Base-by-base conservation (phyloP, 2,329 filamentous ascomycete species). In the Cladosporium sp. region DNA sequence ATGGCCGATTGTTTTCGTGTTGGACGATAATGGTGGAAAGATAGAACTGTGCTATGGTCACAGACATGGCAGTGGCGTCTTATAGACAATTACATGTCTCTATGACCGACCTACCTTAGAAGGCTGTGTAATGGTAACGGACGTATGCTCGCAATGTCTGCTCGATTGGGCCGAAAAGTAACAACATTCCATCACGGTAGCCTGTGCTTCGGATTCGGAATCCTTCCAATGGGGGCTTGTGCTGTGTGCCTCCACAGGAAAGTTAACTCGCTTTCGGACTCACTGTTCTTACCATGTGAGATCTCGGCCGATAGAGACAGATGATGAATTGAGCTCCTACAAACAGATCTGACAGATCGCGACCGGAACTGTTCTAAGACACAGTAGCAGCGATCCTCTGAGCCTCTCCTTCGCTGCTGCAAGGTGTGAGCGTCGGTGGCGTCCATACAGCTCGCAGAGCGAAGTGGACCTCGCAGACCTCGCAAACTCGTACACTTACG, bases 81-180 rank as follows among this genome's bases (percentile, higher is more conserved):
- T 57, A 57, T 57, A 39, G 54, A 39, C 54, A 57, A 32, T 14
- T 16, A 16, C n/a, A 57, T 36, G 18, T 34, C 18, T 39, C 26
- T 28, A 32, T 5, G 51, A 28, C 18, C 30, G 26, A 32, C 51
- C 51, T 39, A 39, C 32, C 54, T 26, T 32, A 7, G 7, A 54
- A 2, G 23, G 28, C 30, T 11, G 21, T n/a, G 39, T 46, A 14
- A 58, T 58, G 36, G 16, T 4, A 46, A 58, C 56, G 56, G 36
- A 58, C 32, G 34, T 58, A 46, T 58, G 32, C 36, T 58, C 56
- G 56, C 56, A 46, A 26, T 26, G 14, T 46, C 36, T 58, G 14
- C 56, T 58, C 36, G 16, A n/a, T 58, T 39, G 56, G 11, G 56
- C 28, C 48, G 21, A 30, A 54, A 10, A 54, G 51, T 18, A 28